These are phyloP conservation scores for Anaeromyces robustus DNA, from an alignment of 192 early-diverging fungal species.

Conservation along the genomic window DNA sequence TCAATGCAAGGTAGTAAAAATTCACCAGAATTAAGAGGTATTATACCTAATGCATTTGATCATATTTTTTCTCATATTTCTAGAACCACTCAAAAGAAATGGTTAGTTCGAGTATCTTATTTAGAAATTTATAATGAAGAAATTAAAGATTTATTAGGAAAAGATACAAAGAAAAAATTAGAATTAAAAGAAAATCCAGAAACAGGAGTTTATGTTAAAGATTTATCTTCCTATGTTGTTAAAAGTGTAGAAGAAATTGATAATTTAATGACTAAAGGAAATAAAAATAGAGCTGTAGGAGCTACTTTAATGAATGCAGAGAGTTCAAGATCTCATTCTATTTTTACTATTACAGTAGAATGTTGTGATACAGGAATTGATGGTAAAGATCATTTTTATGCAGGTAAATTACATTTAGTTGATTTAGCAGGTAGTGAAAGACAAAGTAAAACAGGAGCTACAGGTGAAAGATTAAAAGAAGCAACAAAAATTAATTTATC, in stretches of 20 bases:
- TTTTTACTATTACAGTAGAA: constrained; percentile 49
- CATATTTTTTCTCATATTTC: constrained; percentile 46
- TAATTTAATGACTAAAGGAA: constrained; percentile 29
- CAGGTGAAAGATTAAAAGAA: constrained; percentile 43
- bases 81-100: constrained; percentile 29
- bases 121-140: constrained; percentile 44
- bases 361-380: constrained; percentile 16
- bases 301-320: constrained; percentile 49
- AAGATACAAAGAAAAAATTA: constrained; percentile 17
- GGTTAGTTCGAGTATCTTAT: constrained; percentile 40
- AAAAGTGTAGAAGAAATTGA: constrained; percentile 44
- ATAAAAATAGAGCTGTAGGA: constrained; percentile 36
- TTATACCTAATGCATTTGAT: constrained; percentile 44
- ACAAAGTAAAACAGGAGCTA: constrained; percentile 43
- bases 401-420: constrained; percentile 43
- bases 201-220: constrained; percentile 50
- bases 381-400: constrained; percentile 41
- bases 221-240: constrained; percentile 30
- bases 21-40: constrained; percentile 32
- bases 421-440: constrained; percentile 46
- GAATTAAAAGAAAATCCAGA: constrained; percentile 49
- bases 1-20: constrained; percentile 43
- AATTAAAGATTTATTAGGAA: constrained; percentile 26
- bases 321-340: constrained; percentile 41
- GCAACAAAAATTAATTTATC: constrained; percentile 49